Evolutionary conservation across 2,329 filamentous ascomycete species (phyloP), one percentile per base, ranked within the genome.

Genomic region (Talaromyces sp.): DNA sequence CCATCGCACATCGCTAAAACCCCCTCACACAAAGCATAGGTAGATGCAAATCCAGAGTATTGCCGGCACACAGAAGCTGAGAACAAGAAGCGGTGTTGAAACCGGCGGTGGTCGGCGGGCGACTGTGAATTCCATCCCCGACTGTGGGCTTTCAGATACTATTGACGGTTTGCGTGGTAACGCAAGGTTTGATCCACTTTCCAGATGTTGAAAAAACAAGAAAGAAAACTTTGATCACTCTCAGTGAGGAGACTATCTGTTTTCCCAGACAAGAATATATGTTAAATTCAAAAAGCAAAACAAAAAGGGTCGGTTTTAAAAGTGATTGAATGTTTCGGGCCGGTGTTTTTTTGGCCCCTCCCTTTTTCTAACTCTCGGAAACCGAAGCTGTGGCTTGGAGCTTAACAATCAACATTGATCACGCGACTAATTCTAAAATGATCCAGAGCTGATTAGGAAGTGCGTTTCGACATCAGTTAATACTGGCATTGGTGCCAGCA

Each of bases 41-140:
- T 61, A 61, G 17, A 61, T 61, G 51, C 55, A 57, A 19, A 61
- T 61, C 59, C 59, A 61, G 1, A 61, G 14, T 24, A 58, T 55
- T 27, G 59, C 59, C n/a, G 59, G 59, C 2, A 61, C 35, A 21
- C 57, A 54, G 19, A 61, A 61, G 6, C 55, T 55, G 21, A 61
- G 21, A 17, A 56, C 43, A 19, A 61, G 38, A 14, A 61, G 21
- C 14, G 32, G 12, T 12, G 53, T 61, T 10, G 59, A 55, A 29
- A 32, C 32, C 17, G 35, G 59, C n/a, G 35, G 35, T 5, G 59
- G 54, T 24, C 54, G 41, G 53, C 9, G 59, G 14, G 54, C 38
- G 10, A 51, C 27, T 5, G 17, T 52, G 21, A 50, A 57, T 17
- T 60, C 58, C 58, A 60, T 60, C 43, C 8, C 43, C 43, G 43